Evolutionary conservation across 352 stramenopile species (phyloP).

Genomic region (Phytophthora multivora): DNA sequence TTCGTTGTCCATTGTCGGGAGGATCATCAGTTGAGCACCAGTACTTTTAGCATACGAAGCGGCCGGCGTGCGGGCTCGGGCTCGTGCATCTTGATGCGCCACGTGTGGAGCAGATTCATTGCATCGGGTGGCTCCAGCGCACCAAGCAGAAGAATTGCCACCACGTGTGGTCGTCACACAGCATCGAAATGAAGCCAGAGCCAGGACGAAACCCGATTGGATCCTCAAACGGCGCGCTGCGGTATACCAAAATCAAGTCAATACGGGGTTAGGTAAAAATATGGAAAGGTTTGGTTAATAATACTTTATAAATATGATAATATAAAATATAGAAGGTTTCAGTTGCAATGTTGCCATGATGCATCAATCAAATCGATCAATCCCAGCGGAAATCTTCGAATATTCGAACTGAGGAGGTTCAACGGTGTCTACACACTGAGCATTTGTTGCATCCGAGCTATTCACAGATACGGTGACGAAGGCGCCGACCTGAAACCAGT

Average conservation of each 20-base stretch:
- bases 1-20: too few relatives aligned
- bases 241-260: conserved; percentile 8
- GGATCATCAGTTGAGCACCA: too few relatives aligned
- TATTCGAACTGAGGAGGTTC: too few relatives aligned
- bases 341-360: too few relatives aligned
- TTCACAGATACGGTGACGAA: conserved; percentile 9
- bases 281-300: too few relatives aligned
- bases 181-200: conserved; percentile 22
- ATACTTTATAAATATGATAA: too few relatives aligned
- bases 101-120: conserved; percentile 4
- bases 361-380: too few relatives aligned
- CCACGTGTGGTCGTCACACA: conserved; percentile 1
- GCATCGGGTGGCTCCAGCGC: not conserved
- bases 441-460: not conserved
- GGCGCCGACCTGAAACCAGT: not conserved
- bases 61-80: not conserved
- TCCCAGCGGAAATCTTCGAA: too few relatives aligned
- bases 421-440: too few relatives aligned
- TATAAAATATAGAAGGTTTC: too few relatives aligned
- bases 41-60: not conserved
- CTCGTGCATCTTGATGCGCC: not conserved
- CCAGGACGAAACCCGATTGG: conserved; percentile 12
- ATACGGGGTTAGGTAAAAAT: too few relatives aligned
- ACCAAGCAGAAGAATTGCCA: conserved; percentile 17
- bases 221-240: conserved; percentile 22